phyloP scores from a whole-genome alignment of 495 filamentous ascomycete species.

The Pyrenula massariospora region DNA sequence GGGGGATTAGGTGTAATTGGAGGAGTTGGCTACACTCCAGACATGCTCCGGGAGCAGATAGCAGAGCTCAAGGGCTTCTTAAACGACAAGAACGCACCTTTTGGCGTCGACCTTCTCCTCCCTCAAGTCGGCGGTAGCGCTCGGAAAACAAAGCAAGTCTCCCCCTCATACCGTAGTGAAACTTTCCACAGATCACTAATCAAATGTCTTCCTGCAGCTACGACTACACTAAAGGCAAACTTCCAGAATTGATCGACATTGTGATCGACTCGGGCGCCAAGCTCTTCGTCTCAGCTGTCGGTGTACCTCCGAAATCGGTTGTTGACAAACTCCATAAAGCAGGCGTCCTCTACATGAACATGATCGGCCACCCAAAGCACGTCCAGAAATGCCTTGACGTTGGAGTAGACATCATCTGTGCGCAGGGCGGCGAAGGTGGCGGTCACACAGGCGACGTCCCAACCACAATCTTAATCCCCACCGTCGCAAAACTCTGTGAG shows the following conservation, averaged over 20 bases:
- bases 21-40: conserved; percentile 91
- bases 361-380: conserved; percentile 99
- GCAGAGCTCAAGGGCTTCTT: conserved; percentile 85
- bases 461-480: conserved; percentile 79
- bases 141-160: conserved; percentile 79
- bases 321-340: conserved; percentile 80
- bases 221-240: conserved; percentile 99
- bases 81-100: conserved; percentile 92
- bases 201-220: conserved; percentile 50
- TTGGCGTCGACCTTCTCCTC: conserved; percentile 89
- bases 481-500: conserved; percentile 72
- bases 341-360: conserved; percentile 97
- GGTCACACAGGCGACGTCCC: conserved; percentile 88
- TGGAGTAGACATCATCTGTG: conserved; percentile 85
- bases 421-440: conserved; percentile 85
- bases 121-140: conserved; percentile 91
- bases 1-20: conserved; percentile 95
- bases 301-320: conserved; percentile 77
- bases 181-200: not conserved
- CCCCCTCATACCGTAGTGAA: not conserved
- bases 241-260: conserved; percentile 79
- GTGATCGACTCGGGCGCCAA: conserved; percentile 83
- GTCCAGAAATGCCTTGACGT: conserved; percentile 84
- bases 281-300: conserved; percentile 94
- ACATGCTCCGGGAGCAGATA: conserved; percentile 93